Conservation (phyloP, 768 basidiomycete genomes). For the Hericium erinaceus region DNA sequence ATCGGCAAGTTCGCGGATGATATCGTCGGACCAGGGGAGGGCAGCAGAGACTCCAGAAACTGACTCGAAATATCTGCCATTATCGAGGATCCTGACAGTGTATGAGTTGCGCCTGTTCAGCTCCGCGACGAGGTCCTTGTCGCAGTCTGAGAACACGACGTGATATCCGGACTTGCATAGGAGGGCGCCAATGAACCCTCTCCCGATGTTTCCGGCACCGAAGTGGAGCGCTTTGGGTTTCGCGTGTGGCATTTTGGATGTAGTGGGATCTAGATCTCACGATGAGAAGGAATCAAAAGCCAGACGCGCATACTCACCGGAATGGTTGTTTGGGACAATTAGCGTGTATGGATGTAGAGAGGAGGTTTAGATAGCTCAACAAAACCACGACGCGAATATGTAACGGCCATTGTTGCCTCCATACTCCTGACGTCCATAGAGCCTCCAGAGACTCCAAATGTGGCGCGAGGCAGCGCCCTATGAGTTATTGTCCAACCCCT, state of each 20-base stretch:
- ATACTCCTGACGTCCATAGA: no score
- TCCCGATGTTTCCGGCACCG: constrained; percentile 31
- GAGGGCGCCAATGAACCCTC: constrained; percentile 31
- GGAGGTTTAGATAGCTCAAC: no score
- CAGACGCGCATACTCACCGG: no score
- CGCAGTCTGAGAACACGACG: constrained; percentile 28
- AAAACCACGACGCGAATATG: no score
- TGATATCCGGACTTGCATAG: constrained; percentile 28
- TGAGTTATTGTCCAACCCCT: no score
- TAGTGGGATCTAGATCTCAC: not conserved
- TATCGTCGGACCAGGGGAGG: constrained; percentile 7
- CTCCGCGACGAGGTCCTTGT: constrained; percentile 23
- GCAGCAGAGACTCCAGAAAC: constrained; percentile 16
- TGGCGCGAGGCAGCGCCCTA: no score
- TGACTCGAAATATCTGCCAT: constrained; percentile 11
- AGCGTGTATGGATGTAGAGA: no score
- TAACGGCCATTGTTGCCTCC: no score
- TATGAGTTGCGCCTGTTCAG: constrained; percentile 24
- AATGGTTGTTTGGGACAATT: no score
- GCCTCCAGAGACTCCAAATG: no score
- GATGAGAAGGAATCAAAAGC: not conserved
- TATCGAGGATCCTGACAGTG: constrained; percentile 25
- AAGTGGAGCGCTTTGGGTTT: constrained; percentile 27
- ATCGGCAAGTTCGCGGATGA: constrained; percentile 15
- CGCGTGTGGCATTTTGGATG: not conserved